Percentiles rank a stretch among this genome's conserved stretches.
phyloP scores from a whole-genome alignment of 805 yeast genomes.

The Myxozyma neglecta region DNA sequence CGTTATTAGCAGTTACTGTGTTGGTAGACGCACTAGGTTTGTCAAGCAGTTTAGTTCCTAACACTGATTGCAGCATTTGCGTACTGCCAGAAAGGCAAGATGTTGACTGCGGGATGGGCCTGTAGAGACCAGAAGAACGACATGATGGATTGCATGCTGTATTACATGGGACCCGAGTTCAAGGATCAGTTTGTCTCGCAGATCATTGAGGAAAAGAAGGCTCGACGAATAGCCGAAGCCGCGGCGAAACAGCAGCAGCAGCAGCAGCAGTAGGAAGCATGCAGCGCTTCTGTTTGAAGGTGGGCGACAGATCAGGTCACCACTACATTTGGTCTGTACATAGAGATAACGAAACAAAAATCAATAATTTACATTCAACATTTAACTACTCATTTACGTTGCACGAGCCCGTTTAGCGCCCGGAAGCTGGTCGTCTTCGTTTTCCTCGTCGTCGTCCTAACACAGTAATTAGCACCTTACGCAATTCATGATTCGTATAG shows the following conservation, averaged over 20 bases:
- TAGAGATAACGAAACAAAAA: not conserved
- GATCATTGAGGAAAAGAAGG: slow-evolving; percentile 55
- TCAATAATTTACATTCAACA: not conserved
- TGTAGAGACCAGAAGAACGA: slow-evolving; percentile 61
- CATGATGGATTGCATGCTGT: slow-evolving; percentile 63
- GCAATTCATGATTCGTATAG: not conserved
- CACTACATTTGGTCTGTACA: not conserved
- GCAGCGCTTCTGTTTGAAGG: too few species aligned
- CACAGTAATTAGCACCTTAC: not conserved
- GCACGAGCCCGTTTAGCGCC: slow-evolving; percentile 11
- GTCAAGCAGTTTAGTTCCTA: not conserved
- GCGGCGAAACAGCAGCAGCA: not conserved
- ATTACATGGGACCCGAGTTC: slow-evolving; percentile 53
- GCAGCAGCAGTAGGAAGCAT: not conserved
- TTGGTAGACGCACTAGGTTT: too few species aligned
- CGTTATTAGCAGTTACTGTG: not conserved
- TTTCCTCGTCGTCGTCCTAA: slow-evolving; percentile 2
- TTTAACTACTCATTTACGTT: not conserved
- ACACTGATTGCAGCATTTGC: slow-evolving; percentile 48
- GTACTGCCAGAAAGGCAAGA: slow-evolving; percentile 62
- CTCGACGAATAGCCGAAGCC: not conserved
- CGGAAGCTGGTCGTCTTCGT: slow-evolving; percentile 4
- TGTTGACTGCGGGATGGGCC: slow-evolving; percentile 64
- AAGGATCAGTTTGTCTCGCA: slow-evolving; percentile 70
- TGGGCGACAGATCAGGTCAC: not conserved